Evolutionary conservation across 2,329 filamentous ascomycete genomes (phyloP), one percentile per base, ranked within the genome.

Genomic region (Fonsecaea pugnacius): DNA sequence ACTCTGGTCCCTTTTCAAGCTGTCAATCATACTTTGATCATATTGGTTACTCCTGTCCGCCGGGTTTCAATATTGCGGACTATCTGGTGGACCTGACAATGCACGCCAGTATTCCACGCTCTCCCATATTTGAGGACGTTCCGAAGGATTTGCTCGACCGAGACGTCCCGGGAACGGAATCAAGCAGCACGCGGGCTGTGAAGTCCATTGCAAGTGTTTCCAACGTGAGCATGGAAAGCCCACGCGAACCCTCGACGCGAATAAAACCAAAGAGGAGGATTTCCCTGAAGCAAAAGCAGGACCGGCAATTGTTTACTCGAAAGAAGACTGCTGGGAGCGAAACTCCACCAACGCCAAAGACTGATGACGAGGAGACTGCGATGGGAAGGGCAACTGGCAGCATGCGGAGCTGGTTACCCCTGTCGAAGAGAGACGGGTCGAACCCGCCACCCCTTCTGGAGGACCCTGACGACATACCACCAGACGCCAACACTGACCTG

Each of bases 41-140:
- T 53, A 89, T 96, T 66, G 96, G 95, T 50, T 99, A 97, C 76
- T 83, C 90, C 55, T 99, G 96, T 73, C 95, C 95, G 10, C 90
- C 93, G 27, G 96, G 96, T 1, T 99, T 98, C 84, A 99, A 99
- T 73, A 98, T 99, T 77, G 95, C 95, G 3, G 95, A 99, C 76
- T 99, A 97, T 74, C 85, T 99, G 4, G 93, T 99, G 33, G 95
- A 99, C 75, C 83, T 99, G 46, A 98, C 95, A 0, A 98, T 99
- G 94, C 95, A 99, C 75, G 93, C 92, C 27, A 87, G 91, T 64
- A 82, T 84, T 58, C 80, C 83, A 14, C 80, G 78, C 40, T 82
- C 83, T 1, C 78, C 83, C 10, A 77, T 82, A 1, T 83, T 87
- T 33, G 85, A 87, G 55, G 79, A 85, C 51, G 85, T 82, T 21